Evolutionary conservation across 495 filamentous ascomycete genomes (phyloP).

Genomic region (Penicillium flavigenum): DNA sequence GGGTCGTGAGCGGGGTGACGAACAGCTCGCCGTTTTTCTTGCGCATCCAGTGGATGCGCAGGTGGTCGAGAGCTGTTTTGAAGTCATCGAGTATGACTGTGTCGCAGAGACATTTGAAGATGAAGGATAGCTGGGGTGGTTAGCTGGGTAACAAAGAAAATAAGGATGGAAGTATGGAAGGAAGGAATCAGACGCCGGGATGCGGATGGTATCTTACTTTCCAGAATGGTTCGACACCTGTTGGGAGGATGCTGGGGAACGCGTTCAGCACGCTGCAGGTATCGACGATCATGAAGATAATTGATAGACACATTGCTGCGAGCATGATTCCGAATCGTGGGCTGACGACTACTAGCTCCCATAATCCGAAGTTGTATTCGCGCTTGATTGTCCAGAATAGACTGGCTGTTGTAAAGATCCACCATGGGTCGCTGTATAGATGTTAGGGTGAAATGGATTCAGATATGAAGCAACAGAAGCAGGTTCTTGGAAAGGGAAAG

Average conservation of each 20-base stretch:
- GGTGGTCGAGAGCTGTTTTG: constrained; percentile 55
- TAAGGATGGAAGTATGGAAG: no score
- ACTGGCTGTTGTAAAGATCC: constrained; percentile 52
- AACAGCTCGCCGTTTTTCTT: constrained; percentile 16
- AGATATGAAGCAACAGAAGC: neutral
- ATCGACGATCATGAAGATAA: constrained; percentile 56
- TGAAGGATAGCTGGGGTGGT: constrained; percentile 44
- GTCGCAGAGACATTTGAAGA: constrained; percentile 62
- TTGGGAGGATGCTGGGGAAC: constrained; percentile 30
- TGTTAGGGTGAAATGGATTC: neutral
- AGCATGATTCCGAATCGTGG: constrained; percentile 60
- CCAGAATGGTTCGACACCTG: constrained; percentile 44
- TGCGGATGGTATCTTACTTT: constrained; percentile 31
- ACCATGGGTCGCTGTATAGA: constrained; percentile 56
- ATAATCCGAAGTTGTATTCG: constrained; percentile 50
- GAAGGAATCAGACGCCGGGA: no score
- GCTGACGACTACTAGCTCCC: constrained; percentile 48
- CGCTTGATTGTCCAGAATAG: constrained; percentile 56
- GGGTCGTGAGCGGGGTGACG: neutral
- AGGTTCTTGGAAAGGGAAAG: neutral
- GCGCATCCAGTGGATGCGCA: constrained; percentile 30
- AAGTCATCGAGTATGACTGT: constrained; percentile 61
- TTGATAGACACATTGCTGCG: constrained; percentile 51
- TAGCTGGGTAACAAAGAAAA: neutral
- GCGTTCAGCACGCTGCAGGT: constrained; percentile 33